A percentile compares a stretch with the other conserved stretches of the same genome.
Evolutionary conservation across 352 stramenopile species (phyloP).

Genomic region (Paralagenidium karlingii): DNA sequence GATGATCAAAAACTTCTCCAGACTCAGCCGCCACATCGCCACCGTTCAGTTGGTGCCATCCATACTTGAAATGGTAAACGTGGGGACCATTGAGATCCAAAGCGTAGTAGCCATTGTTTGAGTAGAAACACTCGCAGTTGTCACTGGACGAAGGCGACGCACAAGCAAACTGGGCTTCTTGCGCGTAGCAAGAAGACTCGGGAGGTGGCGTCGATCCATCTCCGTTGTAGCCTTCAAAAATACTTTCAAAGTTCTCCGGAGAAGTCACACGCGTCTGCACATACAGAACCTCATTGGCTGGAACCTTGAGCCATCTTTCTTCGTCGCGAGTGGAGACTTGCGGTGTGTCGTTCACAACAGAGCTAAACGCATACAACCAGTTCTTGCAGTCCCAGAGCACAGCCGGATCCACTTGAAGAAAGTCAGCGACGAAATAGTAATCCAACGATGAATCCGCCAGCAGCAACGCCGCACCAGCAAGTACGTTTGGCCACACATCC

Average conservation of each 20-base stretch:
- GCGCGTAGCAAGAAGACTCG: neutral
- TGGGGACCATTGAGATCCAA: constrained; percentile 23
- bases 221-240: neutral
- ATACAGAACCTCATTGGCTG: constrained; percentile 53
- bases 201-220: neutral
- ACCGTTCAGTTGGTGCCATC: no score
- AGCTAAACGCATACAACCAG: constrained; percentile 52
- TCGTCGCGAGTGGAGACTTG: constrained; percentile 27
- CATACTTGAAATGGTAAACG: constrained; percentile 78
- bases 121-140: constrained; percentile 51
- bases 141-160: constrained; percentile 47
- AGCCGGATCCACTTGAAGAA: constrained; percentile 60
- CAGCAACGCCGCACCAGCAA: constrained; percentile 57
- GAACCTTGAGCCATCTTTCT: constrained; percentile 59
- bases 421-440: constrained; percentile 70
- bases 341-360: constrained; percentile 34
- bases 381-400: constrained; percentile 75
- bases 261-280: constrained; percentile 52
- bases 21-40: no score
- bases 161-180: no score
- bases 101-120: constrained; percentile 39
- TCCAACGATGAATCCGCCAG: constrained; percentile 54
- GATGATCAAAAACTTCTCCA: no score
- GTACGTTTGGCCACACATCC: constrained; percentile 60
- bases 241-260: constrained; percentile 19